Percentiles rank a stretch among this genome's conserved stretches.
phyloP scores from a whole-genome alignment of 495 filamentous ascomycete genomes.

The Podospora anserina region DNA sequence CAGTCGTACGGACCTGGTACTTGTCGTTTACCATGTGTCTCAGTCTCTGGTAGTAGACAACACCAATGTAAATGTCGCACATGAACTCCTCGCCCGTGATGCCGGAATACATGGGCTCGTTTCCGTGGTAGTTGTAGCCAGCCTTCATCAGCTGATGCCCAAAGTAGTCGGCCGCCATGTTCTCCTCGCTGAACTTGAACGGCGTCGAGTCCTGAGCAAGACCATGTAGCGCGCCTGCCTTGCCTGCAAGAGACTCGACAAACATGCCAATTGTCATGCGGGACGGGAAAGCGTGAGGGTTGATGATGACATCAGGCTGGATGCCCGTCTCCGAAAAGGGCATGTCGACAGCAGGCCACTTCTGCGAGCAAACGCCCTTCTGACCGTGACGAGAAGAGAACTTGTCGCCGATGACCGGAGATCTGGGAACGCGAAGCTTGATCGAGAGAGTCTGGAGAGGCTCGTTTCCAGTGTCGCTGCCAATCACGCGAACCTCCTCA shows the following conservation, averaged over 20 bases:
- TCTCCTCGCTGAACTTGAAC: constrained; percentile 87
- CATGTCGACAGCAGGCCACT: constrained; percentile 93
- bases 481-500: constrained; percentile 88
- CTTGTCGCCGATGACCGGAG: constrained; percentile 94
- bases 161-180: constrained; percentile 92
- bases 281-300: constrained; percentile 99
- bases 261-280: constrained; percentile 99
- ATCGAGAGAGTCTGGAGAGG: constrained; percentile 82
- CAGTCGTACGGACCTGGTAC: constrained; percentile 96
- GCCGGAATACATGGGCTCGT: constrained; percentile 95
- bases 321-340: constrained; percentile 97
- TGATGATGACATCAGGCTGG: constrained; percentile 96
- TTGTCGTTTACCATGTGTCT: constrained; percentile 99
- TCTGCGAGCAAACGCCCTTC: constrained; percentile 96
- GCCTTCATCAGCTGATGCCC: constrained; percentile 90
- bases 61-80: constrained; percentile 93
- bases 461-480: constrained; percentile 73
- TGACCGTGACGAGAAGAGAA: constrained; percentile 98
- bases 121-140: constrained; percentile 96
- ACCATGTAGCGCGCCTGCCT: constrained; percentile 89
- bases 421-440: constrained; percentile 86
- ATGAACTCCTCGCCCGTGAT: constrained; percentile 92
- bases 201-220: constrained; percentile 92
- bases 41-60: constrained; percentile 96
- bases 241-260: constrained; percentile 93